Percentiles rank a stretch among this genome's conserved stretches.
phyloP scores from a whole-genome alignment of 1,284 basidiomycete species.

The Trichosporon faecale region DNA sequence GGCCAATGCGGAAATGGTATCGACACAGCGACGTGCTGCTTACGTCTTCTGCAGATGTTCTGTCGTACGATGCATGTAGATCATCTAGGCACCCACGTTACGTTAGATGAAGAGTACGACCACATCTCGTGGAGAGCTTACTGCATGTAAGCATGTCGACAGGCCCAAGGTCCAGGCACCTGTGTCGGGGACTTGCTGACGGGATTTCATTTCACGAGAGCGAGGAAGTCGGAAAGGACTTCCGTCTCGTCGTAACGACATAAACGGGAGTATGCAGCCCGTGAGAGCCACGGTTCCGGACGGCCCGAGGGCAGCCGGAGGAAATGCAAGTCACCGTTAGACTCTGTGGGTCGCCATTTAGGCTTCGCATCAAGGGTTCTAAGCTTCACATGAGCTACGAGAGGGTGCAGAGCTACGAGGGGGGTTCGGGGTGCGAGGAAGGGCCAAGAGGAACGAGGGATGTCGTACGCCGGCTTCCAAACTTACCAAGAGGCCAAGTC shows the following conservation, averaged over 20 bases:
- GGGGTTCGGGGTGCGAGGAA: not conserved
- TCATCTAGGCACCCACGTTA: not conserved
- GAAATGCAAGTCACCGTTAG: not conserved
- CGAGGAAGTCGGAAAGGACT: not conserved
- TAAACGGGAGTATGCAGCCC: not conserved
- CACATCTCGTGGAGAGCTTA: not conserved
- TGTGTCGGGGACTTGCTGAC: not conserved
- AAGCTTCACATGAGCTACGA: not conserved
- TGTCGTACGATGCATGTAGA: not conserved
- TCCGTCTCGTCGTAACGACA: not conserved
- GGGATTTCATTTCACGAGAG: not conserved
- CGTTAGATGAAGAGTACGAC: not conserved
- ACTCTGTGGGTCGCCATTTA: not conserved
- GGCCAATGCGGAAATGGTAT: not conserved
- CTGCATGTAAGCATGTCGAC: not conserved
- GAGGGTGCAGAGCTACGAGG: not conserved
- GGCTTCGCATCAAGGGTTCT: not conserved
- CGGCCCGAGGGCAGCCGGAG: not conserved
- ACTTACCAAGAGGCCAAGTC: not conserved
- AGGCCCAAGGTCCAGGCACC: not conserved
- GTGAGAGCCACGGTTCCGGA: not conserved
- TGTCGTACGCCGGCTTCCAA: not conserved
- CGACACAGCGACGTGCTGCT: not conserved
- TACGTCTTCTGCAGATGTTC: not conserved
- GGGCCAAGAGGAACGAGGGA: not conserved